These are phyloP conservation scores for Rhododendron henanense DNA, from an alignment of 148 eudicot species.

Conservation along the genomic window DNA sequence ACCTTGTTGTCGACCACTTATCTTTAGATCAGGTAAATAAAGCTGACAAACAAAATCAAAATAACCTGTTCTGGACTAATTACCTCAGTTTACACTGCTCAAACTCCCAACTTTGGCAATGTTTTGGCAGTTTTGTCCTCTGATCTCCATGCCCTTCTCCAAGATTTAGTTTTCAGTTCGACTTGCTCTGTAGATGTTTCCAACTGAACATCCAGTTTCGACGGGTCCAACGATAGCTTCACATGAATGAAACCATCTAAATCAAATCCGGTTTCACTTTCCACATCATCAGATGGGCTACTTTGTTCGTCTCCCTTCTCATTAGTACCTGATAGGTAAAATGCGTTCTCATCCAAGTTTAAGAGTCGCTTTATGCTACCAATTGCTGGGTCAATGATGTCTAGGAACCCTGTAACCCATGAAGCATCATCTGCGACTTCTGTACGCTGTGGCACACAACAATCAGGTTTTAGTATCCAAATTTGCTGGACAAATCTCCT, in stretches of 20 bases:
- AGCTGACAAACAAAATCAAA: not conserved
- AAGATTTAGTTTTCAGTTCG: conserved; percentile 10
- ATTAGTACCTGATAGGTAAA: conserved; percentile 15
- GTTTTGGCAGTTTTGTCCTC: conserved; percentile 10
- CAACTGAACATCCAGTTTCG: conserved; percentile 57
- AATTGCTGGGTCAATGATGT: conserved; percentile 90
- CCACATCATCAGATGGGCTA: conserved; percentile 4
- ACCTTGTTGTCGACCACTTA: not conserved
- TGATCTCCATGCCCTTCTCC: conserved; percentile 30
- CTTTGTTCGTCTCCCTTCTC: conserved; percentile 16
- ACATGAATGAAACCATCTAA: conserved; percentile 62
- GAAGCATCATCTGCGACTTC: conserved; percentile 90
- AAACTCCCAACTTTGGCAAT: not conserved
- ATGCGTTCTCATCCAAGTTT: conserved; percentile 48
- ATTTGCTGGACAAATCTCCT: not conserved
- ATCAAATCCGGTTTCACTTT: conserved; percentile 51
- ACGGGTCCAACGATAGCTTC: conserved; percentile 62
- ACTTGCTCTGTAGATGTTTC: conserved; percentile 30
- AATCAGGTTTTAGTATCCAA: not conserved
- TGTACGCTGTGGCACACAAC: conserved; percentile 64
- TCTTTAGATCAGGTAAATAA: not conserved
- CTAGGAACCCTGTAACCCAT: conserved; percentile 84
- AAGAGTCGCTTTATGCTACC: conserved; percentile 72
- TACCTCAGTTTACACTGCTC: not conserved
- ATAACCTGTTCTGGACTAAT: not conserved